Conservation (phyloP, 176 grass and related monocot species). For the Triticum aestivum region IWGSC_CS_RefSeq_v2.1 NC_057797.1:716091366-716091865, state of each 20-base stretch:
- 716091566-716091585: background rate
- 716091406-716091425: background rate
- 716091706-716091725: background rate
- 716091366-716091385: background rate
- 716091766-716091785: slow-evolving; percentile 27
- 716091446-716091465: background rate
- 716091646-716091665: background rate
- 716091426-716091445: background rate
- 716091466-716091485: background rate
- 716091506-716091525: background rate
- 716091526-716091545: background rate
- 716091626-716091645: too few relatives aligned
- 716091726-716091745: slow-evolving; percentile 21
- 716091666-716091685: background rate
- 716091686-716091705: too few relatives aligned
- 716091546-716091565: background rate
- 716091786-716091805: background rate
- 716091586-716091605: background rate
- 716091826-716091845: slow-evolving; percentile 21
- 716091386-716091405: background rate
- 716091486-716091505: background rate
- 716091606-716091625: background rate
- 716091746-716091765: background rate
- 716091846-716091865: slow-evolving; percentile 50
- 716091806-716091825: background rate